Conservation (phyloP, 2,329 filamentous ascomycete genomes). For the Penicillium sp. region DNA sequence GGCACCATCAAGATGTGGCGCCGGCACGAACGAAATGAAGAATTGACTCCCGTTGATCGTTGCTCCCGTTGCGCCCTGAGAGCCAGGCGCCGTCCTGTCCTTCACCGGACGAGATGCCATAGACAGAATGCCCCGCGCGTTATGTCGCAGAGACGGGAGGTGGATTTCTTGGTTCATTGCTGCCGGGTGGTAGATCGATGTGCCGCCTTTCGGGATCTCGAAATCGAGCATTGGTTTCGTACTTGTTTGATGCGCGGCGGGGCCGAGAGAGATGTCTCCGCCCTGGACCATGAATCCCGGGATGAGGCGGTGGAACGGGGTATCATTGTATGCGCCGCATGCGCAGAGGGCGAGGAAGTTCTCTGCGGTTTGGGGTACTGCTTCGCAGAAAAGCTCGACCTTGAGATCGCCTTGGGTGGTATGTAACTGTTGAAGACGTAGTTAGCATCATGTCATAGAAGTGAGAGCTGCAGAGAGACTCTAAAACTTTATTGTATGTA, state of each 20-base stretch:
- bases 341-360: constrained; percentile 68
- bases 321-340: constrained; percentile 58
- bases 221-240: constrained; percentile 44
- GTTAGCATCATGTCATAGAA: neutral
- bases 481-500: too few species aligned
- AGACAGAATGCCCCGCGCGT: constrained; percentile 56
- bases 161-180: constrained; percentile 63
- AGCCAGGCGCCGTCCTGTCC: constrained; percentile 47
- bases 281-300: constrained; percentile 64
- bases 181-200: constrained; percentile 52
- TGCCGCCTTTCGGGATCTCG: constrained; percentile 54
- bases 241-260: constrained; percentile 43
- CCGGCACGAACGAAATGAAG: constrained; percentile 61
- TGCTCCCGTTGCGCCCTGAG: constrained; percentile 38
- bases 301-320: constrained; percentile 63
- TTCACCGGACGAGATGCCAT: constrained; percentile 57
- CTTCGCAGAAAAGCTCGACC: constrained; percentile 93
- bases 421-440: constrained; percentile 58
- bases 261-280: constrained; percentile 51
- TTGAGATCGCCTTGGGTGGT: constrained; percentile 89
- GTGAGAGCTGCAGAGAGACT: neutral
- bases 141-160: constrained; percentile 56
- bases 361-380: constrained; percentile 87
- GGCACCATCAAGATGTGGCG: constrained; percentile 63
- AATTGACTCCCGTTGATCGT: constrained; percentile 60